These are phyloP conservation scores for Sugiyamaella boreocaroliniensis DNA, from an alignment of 805 yeast genomes.

Conservation along the genomic window DNA sequence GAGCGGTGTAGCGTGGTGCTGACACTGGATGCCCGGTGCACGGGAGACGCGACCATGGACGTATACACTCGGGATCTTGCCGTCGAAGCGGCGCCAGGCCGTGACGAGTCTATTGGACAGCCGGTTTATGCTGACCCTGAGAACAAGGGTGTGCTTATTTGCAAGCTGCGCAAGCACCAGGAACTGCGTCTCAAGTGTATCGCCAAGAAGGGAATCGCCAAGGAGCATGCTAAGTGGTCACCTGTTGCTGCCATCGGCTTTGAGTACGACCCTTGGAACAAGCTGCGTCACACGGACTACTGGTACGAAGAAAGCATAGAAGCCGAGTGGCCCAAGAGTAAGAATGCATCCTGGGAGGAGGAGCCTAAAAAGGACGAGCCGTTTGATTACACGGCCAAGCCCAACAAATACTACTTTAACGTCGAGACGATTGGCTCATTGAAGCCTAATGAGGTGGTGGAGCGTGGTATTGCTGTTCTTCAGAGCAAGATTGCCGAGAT, in stretches of 20 bases:
- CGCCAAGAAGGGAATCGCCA: conserved; percentile 95
- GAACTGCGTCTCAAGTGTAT: conserved; percentile 83
- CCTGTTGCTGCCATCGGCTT: conserved; percentile 94
- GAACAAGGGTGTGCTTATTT: conserved; percentile 79
- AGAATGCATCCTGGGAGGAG: conserved; percentile 93
- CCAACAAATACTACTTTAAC: conserved; percentile 75
- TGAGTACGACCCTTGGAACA: conserved; percentile 99
- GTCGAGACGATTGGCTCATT: conserved; percentile 90
- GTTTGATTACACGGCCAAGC: conserved; percentile 78
- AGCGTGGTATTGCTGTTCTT: conserved; percentile 74
- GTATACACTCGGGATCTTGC: conserved; percentile 80
- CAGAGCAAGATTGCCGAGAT: conserved; percentile 89
- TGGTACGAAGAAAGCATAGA: conserved; percentile 92
- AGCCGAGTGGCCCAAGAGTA: conserved; percentile 87
- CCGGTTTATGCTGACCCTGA: conserved; percentile 79
- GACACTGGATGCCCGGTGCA: conserved; percentile 81
- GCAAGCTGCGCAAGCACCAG: conserved; percentile 88
- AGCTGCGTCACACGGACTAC: conserved; percentile 87
- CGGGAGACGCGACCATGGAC: conserved; percentile 78
- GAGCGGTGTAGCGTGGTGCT: conserved; percentile 88
- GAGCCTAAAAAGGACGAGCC: conserved; percentile 82
- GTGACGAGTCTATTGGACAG: conserved; percentile 52
- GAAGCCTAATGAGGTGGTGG: conserved; percentile 81
- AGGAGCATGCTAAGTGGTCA: conserved; percentile 98
- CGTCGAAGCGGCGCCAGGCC: conserved; percentile 39